Evolutionary conservation across 306 rosid species (phyloP), one percentile per base, ranked within the genome.

Genomic region (Cercis canadensis): DNA sequence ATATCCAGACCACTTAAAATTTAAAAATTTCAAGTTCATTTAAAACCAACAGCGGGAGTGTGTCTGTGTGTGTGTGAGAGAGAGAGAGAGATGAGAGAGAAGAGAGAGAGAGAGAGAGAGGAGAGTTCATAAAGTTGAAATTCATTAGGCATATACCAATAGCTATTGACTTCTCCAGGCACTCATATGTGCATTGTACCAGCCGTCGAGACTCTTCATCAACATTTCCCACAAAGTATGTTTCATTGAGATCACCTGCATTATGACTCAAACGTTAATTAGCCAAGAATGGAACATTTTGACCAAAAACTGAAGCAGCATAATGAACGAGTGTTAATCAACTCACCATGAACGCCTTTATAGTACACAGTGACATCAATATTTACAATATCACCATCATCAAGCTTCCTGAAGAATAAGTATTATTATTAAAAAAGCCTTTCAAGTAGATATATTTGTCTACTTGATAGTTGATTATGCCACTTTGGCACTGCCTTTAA

Each of bases 171-270:
- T 91, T 94, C 63, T 91, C 99, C 81, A 94, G 66, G 74, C 99
- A 89, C 85, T 94, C 99, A 0, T 91, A 94, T 19, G 97, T 86
- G 82, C 92, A 84, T 56, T 87, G 85, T 64, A 94, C 96, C 52
- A 94, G 79, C 82, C 82, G 78, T 33, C 44, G 74, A 65, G 92
- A 87, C 81, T 89, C 99, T 76, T 94, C 96, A 31, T 91, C 92
- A 72, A 94, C 96, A 71, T 89, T 92, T 72, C 99, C 99, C 77
- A 94, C 97, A 32, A 91, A 94, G 88, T 84, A 91, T 40, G 99
- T 94, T 53, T 91, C 99, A 67, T 94, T 94, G 52, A 94, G 95
- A 89, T 94, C 99, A 80, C 84, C 99, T 94, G 85, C 59, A 78
- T 41, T 56, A 70, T 45, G 62, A 81, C 62, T 62, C 73, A 41